Evolutionary conservation across 441 rosid genomes (phyloP), one percentile per base, ranked within the genome.

Genomic region (Viola pubescens): DNA sequence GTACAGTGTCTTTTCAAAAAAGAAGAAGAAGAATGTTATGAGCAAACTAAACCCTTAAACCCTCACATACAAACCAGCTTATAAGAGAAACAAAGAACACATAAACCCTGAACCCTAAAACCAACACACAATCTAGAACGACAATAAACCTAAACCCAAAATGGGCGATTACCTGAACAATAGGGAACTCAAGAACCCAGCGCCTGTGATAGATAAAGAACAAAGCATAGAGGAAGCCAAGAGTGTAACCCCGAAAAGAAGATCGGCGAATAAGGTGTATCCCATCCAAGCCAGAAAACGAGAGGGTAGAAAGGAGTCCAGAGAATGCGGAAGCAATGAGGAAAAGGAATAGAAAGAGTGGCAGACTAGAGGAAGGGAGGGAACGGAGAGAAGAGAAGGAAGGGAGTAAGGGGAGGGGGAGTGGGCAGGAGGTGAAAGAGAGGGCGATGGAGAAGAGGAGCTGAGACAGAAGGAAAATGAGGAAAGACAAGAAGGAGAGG

Each of bases 121-220:
- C 3, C 5, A 7, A 64, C 51, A 56, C 19, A 1, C n/a, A 10
- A 41, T 7, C 8, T 6, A 9, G 48, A 7, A 9, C 8, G 50
- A 48, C 3, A 37, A 46, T 45, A 38, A 51, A 54, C 46, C 14
- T 42, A 50, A 26, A 48, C 38, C 10, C 59, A 40, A 48, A 10
- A 61, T 4, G 43, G 39, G 9, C 3, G 42, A 60, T 58, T 12
- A 91, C 98, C 90, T 92, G 98, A 78, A 92, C 82, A 60, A 86
- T 82, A 11, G 97, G 92, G 55, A 92, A 92, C 70, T 79, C 76
- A 73, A 92, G 71, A 9, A 89, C 68, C 96, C 96, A 82, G 71
- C 89, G 67, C 26, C 70, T 81, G 76, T 77, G 80, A 41, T 70
- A 68, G 5, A 83, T 70, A 62, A 75, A 84, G 51, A 79, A 71